These are phyloP conservation scores for Neurospora cerealis DNA, from an alignment of 495 filamentous ascomycete genomes.

Conservation along the genomic window DNA sequence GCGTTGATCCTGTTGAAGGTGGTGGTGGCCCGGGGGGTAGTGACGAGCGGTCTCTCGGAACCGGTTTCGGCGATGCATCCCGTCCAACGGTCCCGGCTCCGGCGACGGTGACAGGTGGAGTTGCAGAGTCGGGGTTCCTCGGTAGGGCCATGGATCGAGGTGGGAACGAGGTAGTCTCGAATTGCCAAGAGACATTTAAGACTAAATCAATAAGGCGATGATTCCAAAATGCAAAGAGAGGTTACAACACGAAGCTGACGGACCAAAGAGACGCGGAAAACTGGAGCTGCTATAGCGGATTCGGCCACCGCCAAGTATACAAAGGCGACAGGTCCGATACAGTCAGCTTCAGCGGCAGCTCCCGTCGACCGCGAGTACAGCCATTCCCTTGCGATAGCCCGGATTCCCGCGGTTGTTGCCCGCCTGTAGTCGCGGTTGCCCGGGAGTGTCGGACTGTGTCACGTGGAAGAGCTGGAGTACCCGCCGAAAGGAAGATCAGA, in stretches of 20 bases:
- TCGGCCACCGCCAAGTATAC: neutral
- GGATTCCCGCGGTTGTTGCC: neutral
- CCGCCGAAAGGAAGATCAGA: neutral
- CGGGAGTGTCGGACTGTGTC: neutral
- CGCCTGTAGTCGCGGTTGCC: neutral
- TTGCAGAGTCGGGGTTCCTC: neutral
- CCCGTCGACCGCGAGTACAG: neutral
- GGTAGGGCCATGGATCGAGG: neutral
- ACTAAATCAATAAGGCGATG: neutral
- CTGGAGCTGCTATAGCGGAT: neutral
- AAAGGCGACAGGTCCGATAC: neutral
- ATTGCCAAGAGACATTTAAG: neutral
- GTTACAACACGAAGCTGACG: neutral
- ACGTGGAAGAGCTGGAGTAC: neutral
- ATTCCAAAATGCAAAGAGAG: neutral
- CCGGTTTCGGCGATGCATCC: neutral
- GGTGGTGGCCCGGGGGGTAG: neutral
- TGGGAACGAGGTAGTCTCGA: neutral
- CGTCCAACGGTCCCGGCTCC: neutral
- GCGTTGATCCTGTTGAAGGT: neutral
- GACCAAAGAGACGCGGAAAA: neutral
- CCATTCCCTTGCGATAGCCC: neutral
- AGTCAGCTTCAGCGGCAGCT: neutral
- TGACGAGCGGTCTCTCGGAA: neutral
- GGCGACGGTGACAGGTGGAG: neutral